These are phyloP conservation scores for Pestalotiopsis sp. DNA, from an alignment of 2,329 filamentous ascomycete species.

Conservation along the genomic window DNA sequence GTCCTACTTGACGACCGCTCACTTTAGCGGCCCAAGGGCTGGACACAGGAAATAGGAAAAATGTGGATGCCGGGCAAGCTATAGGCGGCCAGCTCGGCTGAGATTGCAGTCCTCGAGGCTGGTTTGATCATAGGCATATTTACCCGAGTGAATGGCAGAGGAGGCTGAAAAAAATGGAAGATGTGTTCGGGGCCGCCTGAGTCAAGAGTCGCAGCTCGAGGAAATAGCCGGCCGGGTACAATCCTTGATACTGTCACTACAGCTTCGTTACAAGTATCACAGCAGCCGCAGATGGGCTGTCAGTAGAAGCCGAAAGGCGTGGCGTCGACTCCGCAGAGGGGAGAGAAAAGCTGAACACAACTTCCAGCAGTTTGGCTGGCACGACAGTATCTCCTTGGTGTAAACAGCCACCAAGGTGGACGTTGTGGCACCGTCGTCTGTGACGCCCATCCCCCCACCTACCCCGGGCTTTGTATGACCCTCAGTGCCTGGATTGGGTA, in stretches of 20 bases:
- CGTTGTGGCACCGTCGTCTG: not conserved
- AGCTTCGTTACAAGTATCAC: not conserved
- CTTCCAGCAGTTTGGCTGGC: slow-evolving; percentile 4
- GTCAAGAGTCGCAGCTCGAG: not conserved
- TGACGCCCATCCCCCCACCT: not conserved
- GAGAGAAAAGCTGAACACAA: not conserved
- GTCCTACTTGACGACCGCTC: not conserved
- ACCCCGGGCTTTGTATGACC: not conserved
- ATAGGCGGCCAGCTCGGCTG: not conserved
- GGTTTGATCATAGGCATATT: not conserved
- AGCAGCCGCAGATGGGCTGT: not conserved
- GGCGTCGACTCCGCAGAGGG: not conserved
- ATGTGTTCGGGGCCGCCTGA: not conserved
- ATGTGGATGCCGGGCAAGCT: not conserved
- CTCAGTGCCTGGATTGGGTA: not conserved
- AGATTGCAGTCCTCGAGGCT: not conserved
- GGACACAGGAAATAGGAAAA: not conserved
- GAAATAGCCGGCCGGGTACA: not conserved
- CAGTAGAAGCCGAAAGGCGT: not conserved
- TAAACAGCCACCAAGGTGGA: not conserved
- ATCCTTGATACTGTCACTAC: not conserved
- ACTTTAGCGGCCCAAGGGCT: not conserved
- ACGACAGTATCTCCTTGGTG: not conserved
- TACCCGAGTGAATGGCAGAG: not conserved
- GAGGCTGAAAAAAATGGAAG: not conserved